Conservation (phyloP, 2,329 filamentous ascomycete genomes). For the Sphaerulina musiva region DNA sequence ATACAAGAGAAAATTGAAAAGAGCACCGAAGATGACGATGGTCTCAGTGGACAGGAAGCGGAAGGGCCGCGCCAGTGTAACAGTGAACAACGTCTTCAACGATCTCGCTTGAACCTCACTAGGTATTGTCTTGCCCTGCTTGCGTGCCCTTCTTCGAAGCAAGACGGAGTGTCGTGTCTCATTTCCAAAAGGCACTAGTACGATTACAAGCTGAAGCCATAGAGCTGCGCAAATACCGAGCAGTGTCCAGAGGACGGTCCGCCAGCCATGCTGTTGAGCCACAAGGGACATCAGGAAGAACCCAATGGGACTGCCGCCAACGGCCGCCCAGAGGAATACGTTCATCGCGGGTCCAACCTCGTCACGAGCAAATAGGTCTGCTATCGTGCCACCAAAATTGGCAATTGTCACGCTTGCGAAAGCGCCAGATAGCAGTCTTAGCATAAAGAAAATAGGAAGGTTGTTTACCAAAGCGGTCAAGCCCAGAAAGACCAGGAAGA, state of each 20-base stretch:
- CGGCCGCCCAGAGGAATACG: constrained; percentile 45
- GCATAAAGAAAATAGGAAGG: constrained; percentile 37
- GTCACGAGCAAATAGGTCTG: constrained; percentile 44
- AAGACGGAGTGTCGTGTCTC: constrained; percentile 45
- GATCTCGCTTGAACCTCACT: constrained; percentile 37
- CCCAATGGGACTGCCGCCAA: constrained; percentile 41
- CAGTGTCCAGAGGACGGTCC: constrained; percentile 42
- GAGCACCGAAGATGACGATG: constrained; percentile 44
- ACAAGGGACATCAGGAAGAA: constrained; percentile 45
- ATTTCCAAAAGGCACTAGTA: constrained; percentile 33
- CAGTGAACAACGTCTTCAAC: constrained; percentile 37
- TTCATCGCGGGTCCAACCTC: constrained; percentile 39
- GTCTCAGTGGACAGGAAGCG: constrained; percentile 43
- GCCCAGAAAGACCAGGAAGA: constrained; percentile 40
- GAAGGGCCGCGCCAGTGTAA: constrained; percentile 44
- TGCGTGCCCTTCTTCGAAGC: constrained; percentile 29
- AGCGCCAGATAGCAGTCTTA: constrained; percentile 41
- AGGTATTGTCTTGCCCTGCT: constrained; percentile 32
- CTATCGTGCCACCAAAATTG: constrained; percentile 47
- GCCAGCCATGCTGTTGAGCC: constrained; percentile 40
- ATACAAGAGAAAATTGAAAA: constrained; percentile 47
- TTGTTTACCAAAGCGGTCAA: constrained; percentile 40
- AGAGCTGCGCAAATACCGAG: constrained; percentile 41
- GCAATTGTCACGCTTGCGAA: constrained; percentile 46
- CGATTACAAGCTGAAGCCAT: constrained; percentile 40